Base-by-base conservation (phyloP, 176 grass and related monocot genomes). In the Musa troglodytarum region DNA sequence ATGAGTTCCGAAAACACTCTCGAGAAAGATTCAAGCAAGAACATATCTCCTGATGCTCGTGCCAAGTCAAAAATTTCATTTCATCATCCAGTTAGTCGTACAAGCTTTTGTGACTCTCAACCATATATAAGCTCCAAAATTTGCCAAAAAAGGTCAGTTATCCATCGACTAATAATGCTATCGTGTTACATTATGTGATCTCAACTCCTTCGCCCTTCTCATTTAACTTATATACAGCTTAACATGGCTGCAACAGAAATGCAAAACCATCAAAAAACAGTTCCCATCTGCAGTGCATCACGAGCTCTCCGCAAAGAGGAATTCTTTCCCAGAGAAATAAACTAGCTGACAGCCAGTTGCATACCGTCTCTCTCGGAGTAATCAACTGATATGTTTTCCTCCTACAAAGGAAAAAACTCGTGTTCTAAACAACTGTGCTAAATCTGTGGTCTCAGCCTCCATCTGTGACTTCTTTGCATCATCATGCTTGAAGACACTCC, bases 381-480 rank as follows among this genome's bases (percentile, higher is more conserved):
- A 56, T 74, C 52, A 74, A 77, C 80, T 69, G 8, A 50, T 68
- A 55, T 86, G 82, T 57, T 81, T 83, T 63, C 88, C 93, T 19
- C 87, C 86, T 51, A 93, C 49, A 75, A 88, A 90, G 67, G 79
- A 19, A 14, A 92, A 88, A 10, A 92, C 81, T 73, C 89, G 78
- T 22, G 81, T 78, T 3, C 81, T 66, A 81, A 97, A 92, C 63
- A 84, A 70, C 19, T 74, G 87, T 10, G 87, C 90, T 25, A 97
- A 58, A 8, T 92, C 87, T 8, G 68, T 64, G 17, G 92, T 82
- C 80, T 97, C 90, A 1, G 80, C 85, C 50, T 85, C 83, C 73
- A 83, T 88, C 63, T 73, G 81, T 53, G 14, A 74, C 52, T 76
- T 84, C 10, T 76, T 81, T 77, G 72, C 73, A 15, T 61, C 53